Conservation (phyloP, 31 red algal genomes). For the Bonnemaisonia californica region DNA sequence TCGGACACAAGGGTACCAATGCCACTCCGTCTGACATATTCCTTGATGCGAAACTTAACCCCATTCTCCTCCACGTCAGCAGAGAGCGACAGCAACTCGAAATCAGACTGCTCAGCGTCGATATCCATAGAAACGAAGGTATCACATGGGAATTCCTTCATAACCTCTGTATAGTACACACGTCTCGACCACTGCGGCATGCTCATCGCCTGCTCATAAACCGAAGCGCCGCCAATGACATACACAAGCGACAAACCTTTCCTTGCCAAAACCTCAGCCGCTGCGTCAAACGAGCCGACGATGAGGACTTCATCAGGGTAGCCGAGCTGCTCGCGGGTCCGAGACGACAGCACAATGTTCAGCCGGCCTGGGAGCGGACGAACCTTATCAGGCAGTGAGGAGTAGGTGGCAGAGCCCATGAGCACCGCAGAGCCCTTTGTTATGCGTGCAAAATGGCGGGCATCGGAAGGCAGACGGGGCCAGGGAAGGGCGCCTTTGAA, state of each 20-base stretch:
- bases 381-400: slow-evolving; percentile 53
- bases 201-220: slow-evolving; percentile 66
- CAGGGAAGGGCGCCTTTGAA: slow-evolving; percentile 72
- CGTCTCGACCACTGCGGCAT: slow-evolving; percentile 31
- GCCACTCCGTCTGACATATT: slow-evolving; percentile 18
- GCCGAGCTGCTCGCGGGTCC: slow-evolving; percentile 24
- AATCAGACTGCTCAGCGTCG: slow-evolving; percentile 16
- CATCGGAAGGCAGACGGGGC: slow-evolving; percentile 68
- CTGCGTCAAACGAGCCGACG: slow-evolving; percentile 68
- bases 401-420: slow-evolving; percentile 87
- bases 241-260: slow-evolving; percentile 44
- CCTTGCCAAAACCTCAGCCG: slow-evolving; percentile 43
- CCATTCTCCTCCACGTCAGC: slow-evolving; percentile 46
- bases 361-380: slow-evolving; percentile 79
- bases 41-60: slow-evolving; percentile 52
- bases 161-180: slow-evolving; percentile 60
- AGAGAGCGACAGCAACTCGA: slow-evolving; percentile 37
- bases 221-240: slow-evolving; percentile 85
- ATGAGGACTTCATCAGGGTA: slow-evolving; percentile 60
- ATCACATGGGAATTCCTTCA: slow-evolving; percentile 42
- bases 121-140: slow-evolving; percentile 32
- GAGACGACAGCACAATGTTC: slow-evolving; percentile 84
- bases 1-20: not conserved
- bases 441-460: slow-evolving; percentile 63
- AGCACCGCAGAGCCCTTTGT: slow-evolving; percentile 74